phyloP scores from a whole-genome alignment of 495 filamentous ascomycete species.

The Xylaria castorea region DNA sequence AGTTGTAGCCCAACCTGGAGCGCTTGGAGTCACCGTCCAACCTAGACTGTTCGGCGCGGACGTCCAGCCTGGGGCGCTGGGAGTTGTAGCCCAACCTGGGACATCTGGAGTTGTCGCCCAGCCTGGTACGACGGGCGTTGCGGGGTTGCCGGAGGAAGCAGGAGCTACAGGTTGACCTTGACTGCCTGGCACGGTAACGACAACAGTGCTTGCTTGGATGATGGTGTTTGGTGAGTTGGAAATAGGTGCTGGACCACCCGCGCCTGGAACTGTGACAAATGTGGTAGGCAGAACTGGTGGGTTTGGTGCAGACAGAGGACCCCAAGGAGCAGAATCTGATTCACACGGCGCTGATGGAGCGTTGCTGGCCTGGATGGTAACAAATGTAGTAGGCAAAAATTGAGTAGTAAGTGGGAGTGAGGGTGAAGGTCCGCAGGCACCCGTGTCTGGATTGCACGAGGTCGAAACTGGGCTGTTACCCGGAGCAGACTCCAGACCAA shows the following conservation, averaged over 20 bases:
- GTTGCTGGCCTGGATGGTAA: constrained; percentile 26
- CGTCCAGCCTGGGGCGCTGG: not conserved
- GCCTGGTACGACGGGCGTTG: not conserved
- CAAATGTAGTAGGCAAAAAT: constrained; percentile 24
- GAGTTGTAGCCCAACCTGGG: not conserved
- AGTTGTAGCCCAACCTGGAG: constrained; percentile 4
- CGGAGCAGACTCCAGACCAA: constrained; percentile 12
- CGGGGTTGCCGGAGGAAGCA: not conserved
- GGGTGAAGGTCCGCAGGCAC: constrained; percentile 2
- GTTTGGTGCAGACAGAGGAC: constrained; percentile 14
- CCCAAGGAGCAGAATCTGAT: constrained; percentile 21
- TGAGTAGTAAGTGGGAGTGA: constrained; percentile 10
- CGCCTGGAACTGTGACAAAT: constrained; percentile 15
- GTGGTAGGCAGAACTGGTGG: constrained; percentile 14
- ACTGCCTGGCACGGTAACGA: constrained; percentile 17
- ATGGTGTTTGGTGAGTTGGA: not conserved
- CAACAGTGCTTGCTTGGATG: not conserved
- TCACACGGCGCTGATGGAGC: constrained; percentile 20
- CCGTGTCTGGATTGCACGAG: constrained; percentile 10
- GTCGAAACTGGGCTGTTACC: constrained; percentile 9
- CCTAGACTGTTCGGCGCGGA: not conserved
- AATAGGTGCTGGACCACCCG: constrained; percentile 1
- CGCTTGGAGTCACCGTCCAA: not conserved
- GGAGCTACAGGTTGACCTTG: constrained; percentile 9
- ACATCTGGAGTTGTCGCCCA: not conserved